Evolutionary conservation across 139 green algal genomes (phyloP), one percentile per base, ranked within the genome.

Genomic region (Yamagishiella unicocca): DNA sequence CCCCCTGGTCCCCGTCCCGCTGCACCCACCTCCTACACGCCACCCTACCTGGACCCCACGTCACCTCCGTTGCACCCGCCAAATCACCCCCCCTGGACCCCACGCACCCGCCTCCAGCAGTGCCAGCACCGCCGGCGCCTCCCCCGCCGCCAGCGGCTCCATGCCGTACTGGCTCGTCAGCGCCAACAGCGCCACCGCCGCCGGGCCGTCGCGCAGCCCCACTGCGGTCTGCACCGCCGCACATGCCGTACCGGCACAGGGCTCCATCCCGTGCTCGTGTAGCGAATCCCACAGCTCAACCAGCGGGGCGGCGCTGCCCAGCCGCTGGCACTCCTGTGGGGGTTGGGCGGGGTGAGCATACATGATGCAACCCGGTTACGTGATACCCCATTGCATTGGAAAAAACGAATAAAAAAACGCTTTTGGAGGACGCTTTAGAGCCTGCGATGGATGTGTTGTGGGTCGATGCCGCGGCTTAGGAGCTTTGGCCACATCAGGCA

Each of bases 281-380:
- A 86, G 62, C 31, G 62, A 78, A 22, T 77, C 80, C 80, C 80
- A 86, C 80, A 86, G 80, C 80, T 37, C 45, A 42, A 86, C 4
- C 80, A 86, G 80, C 3, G 80, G 64, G 19, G 42, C 64, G 37
- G 80, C 80, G 61, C 31, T 31, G 14, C 64, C 25, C 22, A 77
- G 31, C 33, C 80, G 42, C 42, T n/a, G 17, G 64, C 80, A 86
- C 45, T 66, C 80, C 80, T 86, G 45, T 31, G 40, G 1, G 43
- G 29, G 43, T n/a, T n/a, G n/a, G n/a, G n/a, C n/a, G n/a, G n/a
- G n/a, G n/a, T n/a, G n/a, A n/a, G n/a, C n/a, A n/a, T n/a, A n/a
- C n/a, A n/a, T n/a, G n/a, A n/a, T n/a, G n/a, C n/a, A n/a, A n/a
- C n/a, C n/a, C n/a, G n/a, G n/a, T n/a, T n/a, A n/a, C n/a, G n/a